Conservation (phyloP, 805 yeast species). For the Yarrowia deformans region DNA sequence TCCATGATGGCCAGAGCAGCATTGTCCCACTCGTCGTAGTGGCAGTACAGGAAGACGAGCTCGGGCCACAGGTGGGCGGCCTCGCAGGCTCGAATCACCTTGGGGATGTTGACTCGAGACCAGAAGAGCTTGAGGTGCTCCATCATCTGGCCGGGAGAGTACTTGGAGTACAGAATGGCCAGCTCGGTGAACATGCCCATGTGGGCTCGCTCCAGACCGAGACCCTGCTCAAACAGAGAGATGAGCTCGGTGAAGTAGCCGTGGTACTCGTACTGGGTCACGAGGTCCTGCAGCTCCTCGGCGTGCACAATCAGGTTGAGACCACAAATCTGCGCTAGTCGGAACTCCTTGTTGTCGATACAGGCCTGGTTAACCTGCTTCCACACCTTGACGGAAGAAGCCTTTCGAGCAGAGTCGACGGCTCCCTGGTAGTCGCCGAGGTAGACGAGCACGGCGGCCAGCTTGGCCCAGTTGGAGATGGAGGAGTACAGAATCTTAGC, state of each 20-base stretch:
- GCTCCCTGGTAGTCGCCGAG: conserved; percentile 93
- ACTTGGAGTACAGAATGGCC: conserved; percentile 88
- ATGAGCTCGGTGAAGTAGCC: conserved; percentile 94
- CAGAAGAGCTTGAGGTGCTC: conserved; percentile 97
- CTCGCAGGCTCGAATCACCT: conserved; percentile 93
- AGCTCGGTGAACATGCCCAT: conserved; percentile 99
- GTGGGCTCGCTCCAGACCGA: conserved; percentile 97
- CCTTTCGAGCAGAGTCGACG: conserved; percentile 98
- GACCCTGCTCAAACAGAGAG: conserved; percentile 91
- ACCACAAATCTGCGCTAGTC: conserved; percentile 98
- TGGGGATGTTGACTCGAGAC: conserved; percentile 98
- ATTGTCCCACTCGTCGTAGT: conserved; percentile 99
- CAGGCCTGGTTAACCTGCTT: conserved; percentile 97
- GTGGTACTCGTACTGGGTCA: conserved; percentile 80
- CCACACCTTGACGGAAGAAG: conserved; percentile 93
- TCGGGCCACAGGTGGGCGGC: conserved; percentile 96
- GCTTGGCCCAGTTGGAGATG: conserved; percentile 91
- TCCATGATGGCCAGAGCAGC: conserved; percentile 98
- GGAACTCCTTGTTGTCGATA: conserved; percentile 91
- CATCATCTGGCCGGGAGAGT: conserved; percentile 87
- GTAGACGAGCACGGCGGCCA: conserved; percentile 95
- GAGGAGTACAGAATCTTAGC: conserved; percentile 87
- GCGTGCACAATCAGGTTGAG: conserved; percentile 96
- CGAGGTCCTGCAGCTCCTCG: conserved; percentile 92
- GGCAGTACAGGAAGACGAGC: conserved; percentile 93